These are phyloP conservation scores for Sclerotinia spermophila DNA, from an alignment of 2,329 filamentous ascomycete genomes.

Conservation along the genomic window DNA sequence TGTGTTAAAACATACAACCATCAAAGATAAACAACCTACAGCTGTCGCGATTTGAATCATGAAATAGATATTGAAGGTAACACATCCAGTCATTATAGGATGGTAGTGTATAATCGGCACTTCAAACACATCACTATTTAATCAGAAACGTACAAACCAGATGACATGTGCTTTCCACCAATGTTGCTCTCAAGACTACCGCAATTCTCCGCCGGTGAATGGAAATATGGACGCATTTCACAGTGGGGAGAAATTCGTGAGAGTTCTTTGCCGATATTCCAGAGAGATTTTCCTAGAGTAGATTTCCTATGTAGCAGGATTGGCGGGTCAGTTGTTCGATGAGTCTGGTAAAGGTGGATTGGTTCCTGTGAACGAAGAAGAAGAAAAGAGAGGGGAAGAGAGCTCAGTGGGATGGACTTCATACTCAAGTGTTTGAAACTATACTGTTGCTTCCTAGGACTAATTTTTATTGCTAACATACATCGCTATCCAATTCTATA, in stretches of 20 bases:
- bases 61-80: conserved; percentile 19
- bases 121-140: conserved; percentile 44
- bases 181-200: conserved; percentile 38
- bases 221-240: conserved; percentile 41
- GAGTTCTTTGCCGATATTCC: not conserved
- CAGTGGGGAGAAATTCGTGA: conserved; percentile 27
- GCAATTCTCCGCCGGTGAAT: conserved; percentile 41
- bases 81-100: conserved; percentile 19
- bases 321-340: no score
- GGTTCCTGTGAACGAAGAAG: no score
- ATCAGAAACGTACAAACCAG: conserved; percentile 35
- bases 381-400: no score
- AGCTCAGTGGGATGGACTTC: no score
- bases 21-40: not conserved
- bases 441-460: no score
- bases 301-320: no score
- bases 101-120: conserved; percentile 19
- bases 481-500: no score
- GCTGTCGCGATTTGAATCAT: not conserved
- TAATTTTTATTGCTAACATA: no score
- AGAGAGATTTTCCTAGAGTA: not conserved
- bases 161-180: conserved; percentile 40
- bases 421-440: no score
- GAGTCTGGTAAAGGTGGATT: no score
- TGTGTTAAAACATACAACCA: not conserved